phyloP scores from a whole-genome alignment of 768 basidiomycete genomes.

The Psilocybe tampanensis region DNA sequence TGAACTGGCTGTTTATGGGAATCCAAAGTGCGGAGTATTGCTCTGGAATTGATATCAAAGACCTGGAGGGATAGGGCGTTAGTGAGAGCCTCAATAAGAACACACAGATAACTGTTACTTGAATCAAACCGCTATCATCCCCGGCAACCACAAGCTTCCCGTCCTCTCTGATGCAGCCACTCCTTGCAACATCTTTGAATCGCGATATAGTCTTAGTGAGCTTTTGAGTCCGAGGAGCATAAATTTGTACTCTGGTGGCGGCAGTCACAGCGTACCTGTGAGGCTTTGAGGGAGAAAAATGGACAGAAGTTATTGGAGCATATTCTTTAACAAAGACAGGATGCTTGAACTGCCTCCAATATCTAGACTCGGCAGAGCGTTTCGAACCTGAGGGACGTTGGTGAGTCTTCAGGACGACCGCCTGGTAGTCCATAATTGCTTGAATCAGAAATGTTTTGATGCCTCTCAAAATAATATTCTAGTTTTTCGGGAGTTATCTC shows the following conservation, averaged over 20 bases:
- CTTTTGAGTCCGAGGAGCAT: conserved; percentile 95
- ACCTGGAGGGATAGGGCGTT: conserved; percentile 47
- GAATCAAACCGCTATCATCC: conserved; percentile 89
- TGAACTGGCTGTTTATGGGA: conserved; percentile 97
- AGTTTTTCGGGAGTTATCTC: neutral
- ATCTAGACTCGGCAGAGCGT: conserved; percentile 74
- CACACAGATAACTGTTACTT: conserved; percentile 54
- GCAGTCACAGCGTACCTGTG: conserved; percentile 97
- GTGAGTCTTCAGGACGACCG: conserved; percentile 68
- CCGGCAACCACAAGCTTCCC: conserved; percentile 96
- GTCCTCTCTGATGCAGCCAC: conserved; percentile 86
- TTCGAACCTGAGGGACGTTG: conserved; percentile 54
- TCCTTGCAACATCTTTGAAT: conserved; percentile 94
- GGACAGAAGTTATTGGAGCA: conserved; percentile 91
- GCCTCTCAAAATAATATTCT: neutral
- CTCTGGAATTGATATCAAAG: conserved; percentile 92
- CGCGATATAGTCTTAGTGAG: conserved; percentile 94
- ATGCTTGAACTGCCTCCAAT: conserved; percentile 87
- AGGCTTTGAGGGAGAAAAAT: conserved; percentile 86
- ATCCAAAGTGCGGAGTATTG: conserved; percentile 90
- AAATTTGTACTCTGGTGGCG: conserved; percentile 91
- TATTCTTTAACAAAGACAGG: conserved; percentile 98
- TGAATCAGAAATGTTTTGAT: conserved; percentile 21
- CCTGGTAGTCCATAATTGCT: conserved; percentile 75
- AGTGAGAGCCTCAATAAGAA: neutral